Evolutionary conservation across 2,329 filamentous ascomycete genomes (phyloP).

Genomic region (Ophiostoma triangulosporum): DNA sequence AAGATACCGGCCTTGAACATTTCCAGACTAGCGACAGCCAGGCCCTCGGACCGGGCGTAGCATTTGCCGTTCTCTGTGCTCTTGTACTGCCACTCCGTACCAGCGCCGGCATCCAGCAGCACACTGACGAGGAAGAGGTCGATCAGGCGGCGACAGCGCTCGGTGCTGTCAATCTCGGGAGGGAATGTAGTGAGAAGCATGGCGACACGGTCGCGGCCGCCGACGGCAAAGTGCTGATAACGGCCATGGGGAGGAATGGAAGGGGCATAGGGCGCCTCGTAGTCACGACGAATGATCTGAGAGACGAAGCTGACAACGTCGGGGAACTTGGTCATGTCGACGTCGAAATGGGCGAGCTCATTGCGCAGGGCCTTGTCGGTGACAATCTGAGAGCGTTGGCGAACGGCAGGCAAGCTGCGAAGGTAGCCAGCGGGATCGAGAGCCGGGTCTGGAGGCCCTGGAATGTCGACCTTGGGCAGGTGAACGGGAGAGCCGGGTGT

Average conservation of each 20-base stretch:
- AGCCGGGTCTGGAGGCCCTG: constrained; percentile 73
- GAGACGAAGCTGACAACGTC: constrained; percentile 79
- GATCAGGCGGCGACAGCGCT: constrained; percentile 61
- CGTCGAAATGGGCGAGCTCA: constrained; percentile 71
- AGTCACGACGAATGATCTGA: constrained; percentile 71
- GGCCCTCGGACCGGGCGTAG: constrained; percentile 76
- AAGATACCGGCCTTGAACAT: constrained; percentile 93
- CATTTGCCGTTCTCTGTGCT: constrained; percentile 74
- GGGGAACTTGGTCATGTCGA: constrained; percentile 71
- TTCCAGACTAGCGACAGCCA: constrained; percentile 63
- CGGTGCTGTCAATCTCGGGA: constrained; percentile 52
- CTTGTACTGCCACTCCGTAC: constrained; percentile 83
- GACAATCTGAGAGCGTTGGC: constrained; percentile 63
- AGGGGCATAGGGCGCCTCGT: constrained; percentile 36
- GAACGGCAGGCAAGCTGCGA: constrained; percentile 74
- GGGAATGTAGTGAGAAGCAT: constrained; percentile 59
- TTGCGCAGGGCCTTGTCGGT: constrained; percentile 66
- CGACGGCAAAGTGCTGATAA: constrained; percentile 76
- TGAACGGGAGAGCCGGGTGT: constrained; percentile 27
- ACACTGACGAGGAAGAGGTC: constrained; percentile 51
- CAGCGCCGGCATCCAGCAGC: constrained; percentile 62
- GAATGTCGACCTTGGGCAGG: constrained; percentile 66
- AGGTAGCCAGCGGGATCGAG: constrained; percentile 84
- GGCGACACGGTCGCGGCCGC: constrained; percentile 59
- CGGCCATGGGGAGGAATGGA: constrained; percentile 74